Percentiles rank a stretch among this genome's conserved stretches.
Evolutionary conservation across 768 basidiomycete genomes (phyloP).

Genomic region (Phanerodontia chrysosporium): DNA sequence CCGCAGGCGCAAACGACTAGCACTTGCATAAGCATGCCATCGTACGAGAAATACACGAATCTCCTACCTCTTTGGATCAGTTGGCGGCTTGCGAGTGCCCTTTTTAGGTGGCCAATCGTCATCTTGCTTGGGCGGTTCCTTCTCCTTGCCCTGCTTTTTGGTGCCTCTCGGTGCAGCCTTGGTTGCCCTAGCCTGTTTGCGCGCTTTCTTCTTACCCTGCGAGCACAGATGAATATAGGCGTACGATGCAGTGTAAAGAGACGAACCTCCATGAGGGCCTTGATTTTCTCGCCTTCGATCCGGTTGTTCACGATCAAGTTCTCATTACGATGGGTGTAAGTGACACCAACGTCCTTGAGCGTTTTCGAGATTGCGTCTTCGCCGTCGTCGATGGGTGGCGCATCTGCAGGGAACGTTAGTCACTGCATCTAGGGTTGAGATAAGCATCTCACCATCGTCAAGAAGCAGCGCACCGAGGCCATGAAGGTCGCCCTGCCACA

Average conservation of each 20-base stretch:
- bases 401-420: conserved; percentile 23
- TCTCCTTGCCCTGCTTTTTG: conserved; percentile 17
- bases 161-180: no score
- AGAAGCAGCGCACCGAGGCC: conserved; percentile 67
- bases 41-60: no score
- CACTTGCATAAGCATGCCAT: background rate
- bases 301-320: conserved; percentile 62
- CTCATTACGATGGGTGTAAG: conserved; percentile 74
- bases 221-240: background rate
- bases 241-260: background rate
- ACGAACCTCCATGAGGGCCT: conserved; percentile 46
- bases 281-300: conserved; percentile 63
- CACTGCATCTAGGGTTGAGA: background rate
- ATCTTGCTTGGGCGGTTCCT: conserved; percentile 25
- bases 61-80: conserved; percentile 46
- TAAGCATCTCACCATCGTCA: conserved; percentile 49
- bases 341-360: conserved; percentile 56
- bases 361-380: conserved; percentile 50
- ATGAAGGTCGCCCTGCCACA: conserved; percentile 47
- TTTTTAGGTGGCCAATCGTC: conserved; percentile 64
- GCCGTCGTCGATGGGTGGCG: conserved; percentile 30
- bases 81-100: conserved; percentile 47
- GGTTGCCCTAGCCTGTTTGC: conserved; percentile 8
- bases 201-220: conserved; percentile 21
- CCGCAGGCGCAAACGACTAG: conserved; percentile 46